These are phyloP conservation scores for Puccinia horiana DNA, from an alignment of 1,284 basidiomycete genomes.

Conservation along the genomic window DNA sequence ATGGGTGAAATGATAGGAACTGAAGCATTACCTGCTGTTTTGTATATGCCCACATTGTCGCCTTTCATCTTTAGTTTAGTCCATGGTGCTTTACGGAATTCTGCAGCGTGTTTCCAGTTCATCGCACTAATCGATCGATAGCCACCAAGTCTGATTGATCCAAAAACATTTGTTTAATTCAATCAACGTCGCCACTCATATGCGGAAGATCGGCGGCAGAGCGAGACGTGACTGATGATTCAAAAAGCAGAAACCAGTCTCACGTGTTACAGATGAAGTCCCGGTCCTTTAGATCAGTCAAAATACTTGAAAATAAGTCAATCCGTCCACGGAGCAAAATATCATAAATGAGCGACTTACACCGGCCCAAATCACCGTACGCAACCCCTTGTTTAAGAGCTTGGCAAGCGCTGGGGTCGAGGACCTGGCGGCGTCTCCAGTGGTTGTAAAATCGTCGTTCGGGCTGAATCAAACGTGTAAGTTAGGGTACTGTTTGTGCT, in stretches of 20 bases:
- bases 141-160: conserved; percentile 20
- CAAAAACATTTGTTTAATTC: background rate
- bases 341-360: conserved; percentile 13
- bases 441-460: conserved; percentile 28
- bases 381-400: conserved; percentile 44
- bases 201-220: background rate
- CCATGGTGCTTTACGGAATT: conserved; percentile 42
- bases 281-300: conserved; percentile 14
- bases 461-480: background rate
- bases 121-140: conserved; percentile 42
- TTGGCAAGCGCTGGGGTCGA: conserved; percentile 38
- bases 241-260: background rate
- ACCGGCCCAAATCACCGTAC: conserved; percentile 49
- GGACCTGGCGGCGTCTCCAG: conserved; percentile 34
- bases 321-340: background rate
- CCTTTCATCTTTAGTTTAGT: conserved; percentile 12
- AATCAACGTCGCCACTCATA: background rate
- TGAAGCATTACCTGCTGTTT: conserved; percentile 23
- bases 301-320: background rate
- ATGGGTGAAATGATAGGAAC: background rate
- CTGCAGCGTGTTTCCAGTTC: conserved; percentile 30
- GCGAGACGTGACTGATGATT: background rate
- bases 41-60: conserved; percentile 24
- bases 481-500: background rate
- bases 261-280: conserved; percentile 49